Conservation (phyloP, 495 filamentous ascomycete species). For the Annulohypoxylon stygium region DNA sequence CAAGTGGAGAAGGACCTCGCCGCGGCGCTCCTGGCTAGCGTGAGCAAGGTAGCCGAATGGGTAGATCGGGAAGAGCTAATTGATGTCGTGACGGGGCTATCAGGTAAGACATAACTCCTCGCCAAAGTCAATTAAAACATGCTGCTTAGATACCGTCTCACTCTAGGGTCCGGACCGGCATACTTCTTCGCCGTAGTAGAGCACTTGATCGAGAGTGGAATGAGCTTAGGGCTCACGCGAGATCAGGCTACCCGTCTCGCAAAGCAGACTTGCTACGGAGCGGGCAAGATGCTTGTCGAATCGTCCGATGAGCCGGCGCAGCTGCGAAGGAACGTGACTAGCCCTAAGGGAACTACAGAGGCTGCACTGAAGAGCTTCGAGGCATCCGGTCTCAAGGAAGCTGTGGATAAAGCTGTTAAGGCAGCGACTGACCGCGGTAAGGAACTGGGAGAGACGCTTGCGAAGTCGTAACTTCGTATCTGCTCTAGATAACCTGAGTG, state of each 20-base stretch:
- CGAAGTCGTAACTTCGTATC: slow-evolving; percentile 21
- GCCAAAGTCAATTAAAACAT: slow-evolving; percentile 5
- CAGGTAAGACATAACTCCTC: slow-evolving; percentile 46
- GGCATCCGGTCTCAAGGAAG: slow-evolving; percentile 48
- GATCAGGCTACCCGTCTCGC: slow-evolving; percentile 53
- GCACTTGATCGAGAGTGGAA: slow-evolving; percentile 52
- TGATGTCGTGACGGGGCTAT: slow-evolving; percentile 55
- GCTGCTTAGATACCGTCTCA: slow-evolving; percentile 16
- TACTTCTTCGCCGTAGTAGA: slow-evolving; percentile 57
- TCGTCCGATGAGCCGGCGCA: slow-evolving; percentile 53
- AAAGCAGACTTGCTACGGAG: slow-evolving; percentile 54
- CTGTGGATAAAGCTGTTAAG: slow-evolving; percentile 52
- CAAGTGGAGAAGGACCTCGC: slow-evolving; percentile 51
- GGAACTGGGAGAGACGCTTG: slow-evolving; percentile 50
- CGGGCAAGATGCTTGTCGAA: slow-evolving; percentile 52
- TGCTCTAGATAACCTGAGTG: not conserved
- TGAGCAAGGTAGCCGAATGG: slow-evolving; percentile 53
- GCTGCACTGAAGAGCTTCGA: slow-evolving; percentile 53
- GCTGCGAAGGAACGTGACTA: slow-evolving; percentile 53
- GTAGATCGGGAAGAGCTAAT: slow-evolving; percentile 54
- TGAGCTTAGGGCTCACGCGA: slow-evolving; percentile 48
- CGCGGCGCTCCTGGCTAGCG: slow-evolving; percentile 46
- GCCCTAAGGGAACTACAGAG: slow-evolving; percentile 54
- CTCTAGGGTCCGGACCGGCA: slow-evolving; percentile 52
- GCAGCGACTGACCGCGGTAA: slow-evolving; percentile 46